phyloP scores from a whole-genome alignment of 176 grass and related monocot species.

The Oryza meridionalis region DNA sequence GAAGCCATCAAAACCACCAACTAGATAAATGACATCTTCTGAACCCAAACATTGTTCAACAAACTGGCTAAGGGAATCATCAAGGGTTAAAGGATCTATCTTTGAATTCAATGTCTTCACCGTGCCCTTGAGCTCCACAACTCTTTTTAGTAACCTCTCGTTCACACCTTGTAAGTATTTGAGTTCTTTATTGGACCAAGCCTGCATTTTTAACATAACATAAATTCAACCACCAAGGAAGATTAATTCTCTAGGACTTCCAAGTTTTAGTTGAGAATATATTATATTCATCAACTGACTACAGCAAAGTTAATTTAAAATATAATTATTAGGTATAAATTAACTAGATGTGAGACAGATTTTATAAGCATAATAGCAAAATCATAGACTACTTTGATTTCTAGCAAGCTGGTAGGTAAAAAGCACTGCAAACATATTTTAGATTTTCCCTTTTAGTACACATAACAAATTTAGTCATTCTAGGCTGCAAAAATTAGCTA shows the following conservation, averaged over 20 bases:
- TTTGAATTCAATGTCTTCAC: constrained; percentile 55
- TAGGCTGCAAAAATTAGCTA: constrained; percentile 5
- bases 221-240: constrained; percentile 23
- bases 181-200: constrained; percentile 50
- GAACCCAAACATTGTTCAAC: constrained; percentile 74
- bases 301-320: not conserved
- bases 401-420: not conserved
- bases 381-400: not conserved
- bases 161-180: constrained; percentile 45
- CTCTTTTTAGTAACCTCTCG: constrained; percentile 51
- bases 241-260: not conserved
- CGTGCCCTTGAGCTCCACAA: constrained; percentile 45
- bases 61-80: constrained; percentile 64
- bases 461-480: constrained; percentile 1
- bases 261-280: not conserved
- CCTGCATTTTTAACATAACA: constrained; percentile 49
- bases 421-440: constrained; percentile 14
- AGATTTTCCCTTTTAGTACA: not conserved
- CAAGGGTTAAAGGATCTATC: constrained; percentile 61
- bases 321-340: not conserved
- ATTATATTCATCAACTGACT: not conserved
- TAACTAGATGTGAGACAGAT: not conserved
- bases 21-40: constrained; percentile 78
- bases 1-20: constrained; percentile 69
- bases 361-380: not conserved